Conservation (phyloP, 306 rosid species). For the Rubus parviflorus region DNA sequence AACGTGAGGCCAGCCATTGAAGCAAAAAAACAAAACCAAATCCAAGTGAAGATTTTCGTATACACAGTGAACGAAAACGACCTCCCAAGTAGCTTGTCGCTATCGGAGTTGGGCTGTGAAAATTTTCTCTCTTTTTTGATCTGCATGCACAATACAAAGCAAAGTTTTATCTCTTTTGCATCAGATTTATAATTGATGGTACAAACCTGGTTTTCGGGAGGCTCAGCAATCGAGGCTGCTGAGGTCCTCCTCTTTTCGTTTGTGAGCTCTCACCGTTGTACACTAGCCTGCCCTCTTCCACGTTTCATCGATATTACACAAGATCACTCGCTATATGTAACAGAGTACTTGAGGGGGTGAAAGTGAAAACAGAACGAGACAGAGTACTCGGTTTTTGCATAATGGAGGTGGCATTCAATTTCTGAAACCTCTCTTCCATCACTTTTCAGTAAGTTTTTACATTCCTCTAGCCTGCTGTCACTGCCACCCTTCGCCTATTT, state of each 20-base stretch:
- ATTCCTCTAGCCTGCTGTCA: slow-evolving; percentile 21
- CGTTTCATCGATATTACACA: neutral
- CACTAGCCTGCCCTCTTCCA: neutral
- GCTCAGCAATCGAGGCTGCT: neutral
- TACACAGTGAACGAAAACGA: neutral
- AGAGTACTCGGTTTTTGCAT: slow-evolving; percentile 31
- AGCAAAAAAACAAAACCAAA: neutral
- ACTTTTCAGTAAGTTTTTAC: slow-evolving; percentile 35
- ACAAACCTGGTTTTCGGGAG: slow-evolving; percentile 15
- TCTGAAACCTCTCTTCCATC: slow-evolving; percentile 37
- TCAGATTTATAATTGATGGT: neutral
- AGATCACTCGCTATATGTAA: slow-evolving; percentile 25
- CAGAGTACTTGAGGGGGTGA: neutral
- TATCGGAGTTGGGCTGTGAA: neutral
- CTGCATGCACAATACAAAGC: neutral
- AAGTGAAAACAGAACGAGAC: neutral
- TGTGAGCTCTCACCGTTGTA: neutral
- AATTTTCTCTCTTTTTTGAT: too few relatives aligned
- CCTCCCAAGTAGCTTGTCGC: neutral
- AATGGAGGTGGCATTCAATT: slow-evolving; percentile 67
- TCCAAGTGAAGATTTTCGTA: neutral
- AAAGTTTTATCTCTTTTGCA: slow-evolving; percentile 7
- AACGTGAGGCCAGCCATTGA: neutral
- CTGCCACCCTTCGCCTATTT: slow-evolving; percentile 38
- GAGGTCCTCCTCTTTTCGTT: slow-evolving; percentile 4